phyloP scores from a whole-genome alignment of 768 basidiomycete species.

The Epithele typhae region DNA sequence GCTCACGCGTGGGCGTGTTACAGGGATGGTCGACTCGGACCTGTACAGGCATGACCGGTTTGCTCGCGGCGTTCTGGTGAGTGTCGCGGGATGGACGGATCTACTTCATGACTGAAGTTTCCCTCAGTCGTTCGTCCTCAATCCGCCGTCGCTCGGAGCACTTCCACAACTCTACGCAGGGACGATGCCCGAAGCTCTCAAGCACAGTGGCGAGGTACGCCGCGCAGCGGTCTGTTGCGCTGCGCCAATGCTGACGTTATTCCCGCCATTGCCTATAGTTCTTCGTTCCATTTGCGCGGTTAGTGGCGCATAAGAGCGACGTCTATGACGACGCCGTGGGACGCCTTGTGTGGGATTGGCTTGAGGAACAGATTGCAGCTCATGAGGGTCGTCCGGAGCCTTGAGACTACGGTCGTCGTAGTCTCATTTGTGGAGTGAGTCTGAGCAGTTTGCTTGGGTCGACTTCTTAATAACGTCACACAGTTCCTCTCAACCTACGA shows the following conservation, averaged over 20 bases:
- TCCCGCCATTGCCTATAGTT: no score
- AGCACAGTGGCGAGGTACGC: background rate
- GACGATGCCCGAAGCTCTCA: background rate
- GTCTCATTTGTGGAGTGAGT: no score
- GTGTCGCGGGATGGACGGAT: background rate
- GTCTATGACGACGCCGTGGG: background rate
- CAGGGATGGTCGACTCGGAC: constrained; percentile 17
- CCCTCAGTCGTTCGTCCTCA: background rate
- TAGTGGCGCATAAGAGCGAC: background rate
- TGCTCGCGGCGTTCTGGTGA: constrained; percentile 25
- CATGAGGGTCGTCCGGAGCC: no score
- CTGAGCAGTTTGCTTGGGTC: no score
- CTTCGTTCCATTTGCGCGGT: background rate
- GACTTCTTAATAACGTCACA: no score
- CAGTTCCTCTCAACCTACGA: no score
- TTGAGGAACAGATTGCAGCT: background rate
- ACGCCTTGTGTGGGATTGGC: background rate
- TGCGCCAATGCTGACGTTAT: background rate
- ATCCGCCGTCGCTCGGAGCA: background rate
- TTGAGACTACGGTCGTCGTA: no score
- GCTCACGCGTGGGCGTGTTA: constrained; percentile 4
- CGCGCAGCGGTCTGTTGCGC: background rate
- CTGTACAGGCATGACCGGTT: constrained; percentile 6
- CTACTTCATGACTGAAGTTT: background rate
- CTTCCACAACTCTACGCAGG: background rate